Conservation (phyloP, 2,329 filamentous ascomycete genomes). For the Colletotrichum sp. region DNA sequence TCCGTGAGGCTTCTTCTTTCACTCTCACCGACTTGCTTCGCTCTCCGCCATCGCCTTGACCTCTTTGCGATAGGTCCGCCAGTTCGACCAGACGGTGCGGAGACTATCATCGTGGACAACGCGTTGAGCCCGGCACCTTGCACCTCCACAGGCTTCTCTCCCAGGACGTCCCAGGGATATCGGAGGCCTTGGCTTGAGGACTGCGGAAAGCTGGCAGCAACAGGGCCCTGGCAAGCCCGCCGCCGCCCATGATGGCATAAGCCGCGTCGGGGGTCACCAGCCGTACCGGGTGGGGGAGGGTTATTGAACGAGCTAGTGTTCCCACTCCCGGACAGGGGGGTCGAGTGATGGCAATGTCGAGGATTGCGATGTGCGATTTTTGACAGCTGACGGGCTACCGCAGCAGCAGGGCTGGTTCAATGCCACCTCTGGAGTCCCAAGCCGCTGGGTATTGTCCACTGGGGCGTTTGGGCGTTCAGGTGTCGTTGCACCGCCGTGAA, state of each 20-base stretch:
- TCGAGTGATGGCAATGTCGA: background rate
- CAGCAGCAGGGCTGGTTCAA: background rate
- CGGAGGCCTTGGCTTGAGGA: background rate
- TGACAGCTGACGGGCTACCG: background rate
- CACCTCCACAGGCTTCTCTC: background rate
- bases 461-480: background rate
- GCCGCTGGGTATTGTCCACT: background rate
- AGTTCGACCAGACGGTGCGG: background rate
- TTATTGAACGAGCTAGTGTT: background rate
- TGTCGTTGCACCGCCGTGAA: background rate
- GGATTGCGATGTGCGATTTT: slow-evolving; percentile 9
- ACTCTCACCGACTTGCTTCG: background rate
- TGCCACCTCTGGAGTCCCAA: background rate
- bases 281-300: background rate
- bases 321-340: slow-evolving; percentile 4
- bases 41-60: background rate
- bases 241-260: slow-evolving; percentile 1
- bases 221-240: background rate
- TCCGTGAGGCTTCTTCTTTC: background rate
- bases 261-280: background rate
- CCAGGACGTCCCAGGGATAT: background rate
- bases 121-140: background rate
- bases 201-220: background rate
- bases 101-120: background rate
- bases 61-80: background rate